Evolutionary conservation across 2,329 filamentous ascomycete genomes (phyloP), one percentile per base, ranked within the genome.

Genomic region (Calonectria leucothoes): DNA sequence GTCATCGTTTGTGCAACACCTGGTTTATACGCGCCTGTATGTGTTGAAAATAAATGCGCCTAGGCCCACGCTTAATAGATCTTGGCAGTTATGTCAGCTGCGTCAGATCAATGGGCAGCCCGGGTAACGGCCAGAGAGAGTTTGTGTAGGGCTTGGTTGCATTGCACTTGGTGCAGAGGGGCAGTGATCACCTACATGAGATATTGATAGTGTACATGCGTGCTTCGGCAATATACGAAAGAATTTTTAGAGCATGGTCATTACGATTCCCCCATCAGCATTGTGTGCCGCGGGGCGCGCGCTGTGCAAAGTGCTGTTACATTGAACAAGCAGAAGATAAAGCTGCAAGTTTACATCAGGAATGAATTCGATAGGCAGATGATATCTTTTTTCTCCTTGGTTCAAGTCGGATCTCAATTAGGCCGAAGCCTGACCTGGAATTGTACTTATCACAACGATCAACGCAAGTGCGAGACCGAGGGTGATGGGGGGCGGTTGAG

Each of bases 371-470:
- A 27, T 55, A 12, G 15, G 42, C 42, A 45, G 8, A 45, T 23
- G n/a, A 45, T 2, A 5, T 45, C 23, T 45, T 23, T 23, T 45
- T 23, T 45, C 7, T 10, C 1, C 42, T 23, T 45, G 42, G 10
- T n/a, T 2, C 42, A 45, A 23, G 42, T 78, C 75, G 71, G 76
- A 79, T 75, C 75, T 75, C 75, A 71, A 75, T 79, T 79, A n/a
- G 27, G 51, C 71, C 74, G 74, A 78, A 49, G 17, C 51, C 63
- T n/a, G 51, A 66, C 42, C 35, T 39, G 51, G 35, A 5, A 45
- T 39, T 25, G 33, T 6, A 20, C n/a, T 61, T 15, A 25, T 61
- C 35, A 39, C 23, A 27, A 27, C 6, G 33, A 15, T 27, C 7
- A 61, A 61, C 23, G 25, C 45, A 48, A n/a, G 31, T 63, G 17